These are phyloP conservation scores for Reticulascus tulasneorum DNA, from an alignment of 2,329 filamentous ascomycete species.

Conservation along the genomic window DNA sequence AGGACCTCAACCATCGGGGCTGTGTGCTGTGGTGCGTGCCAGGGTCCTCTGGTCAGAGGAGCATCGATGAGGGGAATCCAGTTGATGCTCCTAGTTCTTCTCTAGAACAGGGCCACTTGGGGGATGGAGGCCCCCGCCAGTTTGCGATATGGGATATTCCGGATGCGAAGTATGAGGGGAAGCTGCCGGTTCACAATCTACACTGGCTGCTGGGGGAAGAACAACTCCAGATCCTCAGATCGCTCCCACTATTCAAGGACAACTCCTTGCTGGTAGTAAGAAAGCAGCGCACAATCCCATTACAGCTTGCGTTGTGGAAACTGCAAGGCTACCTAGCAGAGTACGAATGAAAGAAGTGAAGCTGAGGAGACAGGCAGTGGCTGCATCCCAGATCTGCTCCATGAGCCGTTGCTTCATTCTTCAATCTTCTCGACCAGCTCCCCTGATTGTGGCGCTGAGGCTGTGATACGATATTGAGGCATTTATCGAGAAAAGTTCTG, in stretches of 20 bases:
- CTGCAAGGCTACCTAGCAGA: constrained; percentile 49
- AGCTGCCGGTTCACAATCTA: constrained; percentile 51
- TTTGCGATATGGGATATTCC: constrained; percentile 30
- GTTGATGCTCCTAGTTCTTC: too few species aligned
- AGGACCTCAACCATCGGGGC: constrained; percentile 34
- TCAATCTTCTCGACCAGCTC: too few species aligned
- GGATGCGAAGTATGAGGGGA: constrained; percentile 25
- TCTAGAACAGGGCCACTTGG: not conserved
- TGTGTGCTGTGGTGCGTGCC: constrained; percentile 45
- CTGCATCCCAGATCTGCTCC: too few species aligned
- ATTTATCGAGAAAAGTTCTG: too few species aligned
- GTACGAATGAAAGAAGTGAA: too few species aligned
- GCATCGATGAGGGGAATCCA: not conserved
- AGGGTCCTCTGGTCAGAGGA: not conserved
- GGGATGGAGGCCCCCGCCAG: not conserved
- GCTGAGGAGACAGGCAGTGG: too few species aligned
- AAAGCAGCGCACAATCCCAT: constrained; percentile 29
- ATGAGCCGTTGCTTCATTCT: too few species aligned
- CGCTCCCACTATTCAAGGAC: constrained; percentile 7
- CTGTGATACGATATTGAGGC: too few species aligned
- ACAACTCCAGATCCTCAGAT: constrained; percentile 33
- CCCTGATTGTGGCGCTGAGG: too few species aligned
- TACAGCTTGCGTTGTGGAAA: constrained; percentile 54
- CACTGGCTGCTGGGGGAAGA: constrained; percentile 44
- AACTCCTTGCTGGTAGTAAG: constrained; percentile 36